Evolutionary conservation across 2,329 filamentous ascomycete genomes (phyloP).

Genomic region (Curvularia sp.): DNA sequence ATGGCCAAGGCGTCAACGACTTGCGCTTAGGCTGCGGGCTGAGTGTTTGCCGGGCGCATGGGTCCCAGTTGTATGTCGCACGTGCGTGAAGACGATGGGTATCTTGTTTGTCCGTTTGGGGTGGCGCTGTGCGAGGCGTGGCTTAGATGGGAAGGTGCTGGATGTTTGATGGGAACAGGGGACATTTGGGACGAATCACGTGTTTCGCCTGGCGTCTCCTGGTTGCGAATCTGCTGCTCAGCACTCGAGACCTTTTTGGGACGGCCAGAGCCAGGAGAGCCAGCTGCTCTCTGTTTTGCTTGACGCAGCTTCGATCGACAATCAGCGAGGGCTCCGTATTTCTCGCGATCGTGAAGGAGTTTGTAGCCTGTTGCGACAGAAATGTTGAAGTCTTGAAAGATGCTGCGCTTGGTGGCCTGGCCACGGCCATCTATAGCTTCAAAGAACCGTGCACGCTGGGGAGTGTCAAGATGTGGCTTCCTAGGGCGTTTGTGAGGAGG

Average conservation of each 20-base stretch:
- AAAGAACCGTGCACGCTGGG: conserved; percentile 1
- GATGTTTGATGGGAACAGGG: neutral
- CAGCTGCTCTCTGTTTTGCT: neutral
- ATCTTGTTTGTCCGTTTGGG: conserved; percentile 9
- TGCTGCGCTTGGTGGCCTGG: neutral
- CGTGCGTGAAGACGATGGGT: conserved; percentile 3
- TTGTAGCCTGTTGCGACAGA: neutral
- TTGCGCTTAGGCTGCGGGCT: conserved; percentile 3
- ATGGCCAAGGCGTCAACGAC: conserved; percentile 15
- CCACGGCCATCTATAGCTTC: neutral
- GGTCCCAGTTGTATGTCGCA: conserved; percentile 5
- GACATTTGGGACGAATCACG: neutral
- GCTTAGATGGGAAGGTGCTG: neutral
- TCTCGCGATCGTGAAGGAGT: neutral
- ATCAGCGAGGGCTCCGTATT: neutral
- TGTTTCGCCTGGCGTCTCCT: conserved; percentile 7
- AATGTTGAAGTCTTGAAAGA: neutral
- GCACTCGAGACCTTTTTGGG: neutral
- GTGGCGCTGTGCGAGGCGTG: conserved; percentile 7
- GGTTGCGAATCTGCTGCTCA: conserved; percentile 3
- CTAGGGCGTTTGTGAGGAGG: neutral
- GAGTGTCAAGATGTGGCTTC: conserved; percentile 2
- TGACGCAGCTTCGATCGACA: neutral
- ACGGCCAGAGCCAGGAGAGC: neutral
- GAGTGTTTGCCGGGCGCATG: conserved; percentile 6